Percentiles rank a stretch among this genome's conserved stretches.
These are phyloP conservation scores for Botryobasidium botryosum DNA, from an alignment of 768 basidiomycete species.

Conservation along the genomic window DNA sequence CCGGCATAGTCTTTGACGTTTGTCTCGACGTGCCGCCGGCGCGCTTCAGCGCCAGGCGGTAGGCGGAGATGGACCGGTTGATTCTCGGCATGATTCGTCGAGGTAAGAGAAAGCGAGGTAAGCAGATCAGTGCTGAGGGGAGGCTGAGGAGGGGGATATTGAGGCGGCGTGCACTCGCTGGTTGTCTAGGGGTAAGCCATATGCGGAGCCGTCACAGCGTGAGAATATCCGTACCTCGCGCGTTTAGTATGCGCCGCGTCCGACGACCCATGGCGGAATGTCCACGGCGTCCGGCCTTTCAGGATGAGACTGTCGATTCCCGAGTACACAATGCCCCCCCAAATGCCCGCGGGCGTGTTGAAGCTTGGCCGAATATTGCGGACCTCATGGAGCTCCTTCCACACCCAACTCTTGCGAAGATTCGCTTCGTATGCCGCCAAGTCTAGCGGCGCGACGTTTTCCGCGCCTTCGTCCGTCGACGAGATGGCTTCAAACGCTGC, in stretches of 20 bases:
- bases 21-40: slow-evolving; percentile 47
- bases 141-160: slow-evolving; percentile 75
- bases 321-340: slow-evolving; percentile 78
- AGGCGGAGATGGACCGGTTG: slow-evolving; percentile 81
- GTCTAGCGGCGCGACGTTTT: slow-evolving; percentile 28
- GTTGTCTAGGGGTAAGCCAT: background rate
- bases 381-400: slow-evolving; percentile 72
- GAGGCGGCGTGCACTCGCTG: slow-evolving; percentile 50
- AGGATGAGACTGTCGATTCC: slow-evolving; percentile 76
- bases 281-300: slow-evolving; percentile 82
- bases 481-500: slow-evolving; percentile 52
- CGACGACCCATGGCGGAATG: slow-evolving; percentile 50
- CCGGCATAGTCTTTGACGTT: slow-evolving; percentile 77
- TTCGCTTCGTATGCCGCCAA: slow-evolving; percentile 57
- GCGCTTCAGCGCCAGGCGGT: slow-evolving; percentile 31
- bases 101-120: slow-evolving; percentile 77
- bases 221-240: slow-evolving; percentile 26
- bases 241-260: slow-evolving; percentile 60
- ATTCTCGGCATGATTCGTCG: slow-evolving; percentile 94
- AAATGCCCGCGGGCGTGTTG: slow-evolving; percentile 57
- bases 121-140: slow-evolving; percentile 87
- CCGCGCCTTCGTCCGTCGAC: slow-evolving; percentile 14
- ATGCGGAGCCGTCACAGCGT: background rate
- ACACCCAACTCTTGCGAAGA: slow-evolving; percentile 67
- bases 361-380: slow-evolving; percentile 87